Percentiles rank a stretch among this genome's conserved stretches.
These are phyloP conservation scores for Hanseniaspora mollemarum DNA, from an alignment of 805 yeast genomes.

Conservation along the genomic window DNA sequence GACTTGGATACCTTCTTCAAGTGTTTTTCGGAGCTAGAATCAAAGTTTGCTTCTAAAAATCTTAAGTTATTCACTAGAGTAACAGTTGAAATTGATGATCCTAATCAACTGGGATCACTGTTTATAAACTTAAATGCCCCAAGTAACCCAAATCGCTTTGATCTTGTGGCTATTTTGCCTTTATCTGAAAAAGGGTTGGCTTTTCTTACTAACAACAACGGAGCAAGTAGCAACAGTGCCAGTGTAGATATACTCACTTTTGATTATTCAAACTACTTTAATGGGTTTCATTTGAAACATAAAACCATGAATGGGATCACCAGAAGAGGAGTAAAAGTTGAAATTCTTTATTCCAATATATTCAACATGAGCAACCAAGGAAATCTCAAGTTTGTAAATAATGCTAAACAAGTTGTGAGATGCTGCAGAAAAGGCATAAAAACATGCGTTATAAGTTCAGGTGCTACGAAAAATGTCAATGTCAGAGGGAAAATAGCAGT, in stretches of 20 bases:
- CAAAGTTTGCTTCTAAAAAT: slow-evolving; percentile 31
- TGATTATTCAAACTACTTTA: slow-evolving; percentile 37
- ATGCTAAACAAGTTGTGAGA: slow-evolving; percentile 61
- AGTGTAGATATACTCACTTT: slow-evolving; percentile 65
- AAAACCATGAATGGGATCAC: slow-evolving; percentile 75
- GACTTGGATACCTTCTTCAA: slow-evolving; percentile 10
- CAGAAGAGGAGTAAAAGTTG: slow-evolving; percentile 71
- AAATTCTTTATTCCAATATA: slow-evolving; percentile 55
- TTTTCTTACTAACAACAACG: slow-evolving; percentile 61
- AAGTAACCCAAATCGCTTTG: slow-evolving; percentile 38
- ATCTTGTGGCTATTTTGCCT: slow-evolving; percentile 74
- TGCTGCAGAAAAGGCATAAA: slow-evolving; percentile 49
- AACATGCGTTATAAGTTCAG: slow-evolving; percentile 71
- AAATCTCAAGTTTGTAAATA: slow-evolving; percentile 56
- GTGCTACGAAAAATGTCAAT: slow-evolving; percentile 47
- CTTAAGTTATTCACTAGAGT: slow-evolving; percentile 53
- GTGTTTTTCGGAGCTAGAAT: slow-evolving; percentile 21
- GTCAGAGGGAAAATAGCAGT: slow-evolving; percentile 62
- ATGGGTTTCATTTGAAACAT: slow-evolving; percentile 50
- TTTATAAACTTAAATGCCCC: slow-evolving; percentile 12
- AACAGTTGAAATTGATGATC: slow-evolving; percentile 66
- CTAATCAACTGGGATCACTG: slow-evolving; percentile 42
- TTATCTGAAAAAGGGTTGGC: slow-evolving; percentile 65
- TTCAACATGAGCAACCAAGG: slow-evolving; percentile 34
- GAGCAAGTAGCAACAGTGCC: slow-evolving; percentile 24